phyloP scores from a whole-genome alignment of 371 early-diverging fungal genomes.

The Capillidium heterosporum region DNA sequence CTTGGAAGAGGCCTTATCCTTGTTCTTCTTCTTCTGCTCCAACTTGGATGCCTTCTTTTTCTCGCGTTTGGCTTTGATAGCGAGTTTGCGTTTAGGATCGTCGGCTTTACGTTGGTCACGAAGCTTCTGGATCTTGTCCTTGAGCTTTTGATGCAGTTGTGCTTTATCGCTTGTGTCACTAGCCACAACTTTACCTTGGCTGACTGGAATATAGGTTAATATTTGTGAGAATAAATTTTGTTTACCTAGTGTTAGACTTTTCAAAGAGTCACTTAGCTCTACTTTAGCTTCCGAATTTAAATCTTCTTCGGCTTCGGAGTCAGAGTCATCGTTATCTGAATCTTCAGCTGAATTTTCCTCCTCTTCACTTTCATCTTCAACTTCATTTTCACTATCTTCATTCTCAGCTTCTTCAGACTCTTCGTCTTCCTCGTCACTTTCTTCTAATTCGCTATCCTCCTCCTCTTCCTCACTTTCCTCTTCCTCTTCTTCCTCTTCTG shows the following conservation, averaged over 20 bases:
- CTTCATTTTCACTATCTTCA: background rate
- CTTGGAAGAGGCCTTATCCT: background rate
- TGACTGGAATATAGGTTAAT: background rate
- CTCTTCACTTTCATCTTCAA: background rate
- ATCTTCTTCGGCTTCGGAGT: background rate
- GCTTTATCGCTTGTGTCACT: background rate
- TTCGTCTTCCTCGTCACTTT: background rate
- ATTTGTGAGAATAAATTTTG: background rate
- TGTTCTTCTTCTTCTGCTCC: background rate
- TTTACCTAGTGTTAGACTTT: background rate
- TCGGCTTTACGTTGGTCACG: constrained; percentile 1
- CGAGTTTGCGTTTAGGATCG: background rate
- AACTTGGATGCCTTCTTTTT: background rate
- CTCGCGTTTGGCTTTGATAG: background rate
- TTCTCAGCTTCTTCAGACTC: background rate
- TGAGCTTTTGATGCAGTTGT: background rate
- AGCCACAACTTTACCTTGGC: background rate
- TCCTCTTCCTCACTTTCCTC: background rate
- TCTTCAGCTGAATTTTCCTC: background rate
- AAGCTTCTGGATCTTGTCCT: background rate
- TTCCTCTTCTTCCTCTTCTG: background rate
- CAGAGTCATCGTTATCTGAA: constrained; percentile 2
- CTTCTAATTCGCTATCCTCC: background rate
- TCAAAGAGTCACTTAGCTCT: background rate
- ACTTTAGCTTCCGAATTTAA: background rate